phyloP scores from a whole-genome alignment of 164 flowering plant species.

The Santalum album region DNA sequence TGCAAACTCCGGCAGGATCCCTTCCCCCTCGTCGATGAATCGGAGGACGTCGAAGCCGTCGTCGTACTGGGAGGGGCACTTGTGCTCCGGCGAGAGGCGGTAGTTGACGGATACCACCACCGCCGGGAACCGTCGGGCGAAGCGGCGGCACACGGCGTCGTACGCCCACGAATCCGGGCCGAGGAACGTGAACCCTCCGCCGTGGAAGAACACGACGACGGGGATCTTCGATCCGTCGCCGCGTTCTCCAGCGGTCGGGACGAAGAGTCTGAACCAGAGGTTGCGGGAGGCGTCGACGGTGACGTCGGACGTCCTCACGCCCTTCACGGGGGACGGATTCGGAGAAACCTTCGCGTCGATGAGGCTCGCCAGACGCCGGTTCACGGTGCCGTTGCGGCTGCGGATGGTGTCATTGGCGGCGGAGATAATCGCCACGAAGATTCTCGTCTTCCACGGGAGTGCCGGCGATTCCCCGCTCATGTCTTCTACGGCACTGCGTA shows the following conservation, averaged over 20 bases:
- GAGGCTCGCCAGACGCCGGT: constrained; percentile 27
- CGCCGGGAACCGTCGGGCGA: constrained; percentile 10
- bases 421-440: constrained; percentile 9
- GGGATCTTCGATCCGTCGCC: not conserved
- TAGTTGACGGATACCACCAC: constrained; percentile 23
- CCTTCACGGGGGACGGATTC: constrained; percentile 12
- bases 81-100: constrained; percentile 23
- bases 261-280: constrained; percentile 57
- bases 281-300: constrained; percentile 29
- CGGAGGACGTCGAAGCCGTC: constrained; percentile 18
- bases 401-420: constrained; percentile 10
- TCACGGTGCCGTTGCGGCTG: constrained; percentile 25
- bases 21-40: constrained; percentile 6
- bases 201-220: not conserved
- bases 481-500: too few relatives aligned
- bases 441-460: constrained; percentile 29
- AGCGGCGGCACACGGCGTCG: constrained; percentile 1
- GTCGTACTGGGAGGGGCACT: constrained; percentile 13
- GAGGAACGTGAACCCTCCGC: not conserved
- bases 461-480: not conserved
- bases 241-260: constrained; percentile 11
- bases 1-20: constrained; percentile 10
- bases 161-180: not conserved
- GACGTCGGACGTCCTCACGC: constrained; percentile 29
- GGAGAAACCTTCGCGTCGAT: constrained; percentile 18